Conservation (phyloP, 768 basidiomycete species). For the Mycena venus region DNA sequence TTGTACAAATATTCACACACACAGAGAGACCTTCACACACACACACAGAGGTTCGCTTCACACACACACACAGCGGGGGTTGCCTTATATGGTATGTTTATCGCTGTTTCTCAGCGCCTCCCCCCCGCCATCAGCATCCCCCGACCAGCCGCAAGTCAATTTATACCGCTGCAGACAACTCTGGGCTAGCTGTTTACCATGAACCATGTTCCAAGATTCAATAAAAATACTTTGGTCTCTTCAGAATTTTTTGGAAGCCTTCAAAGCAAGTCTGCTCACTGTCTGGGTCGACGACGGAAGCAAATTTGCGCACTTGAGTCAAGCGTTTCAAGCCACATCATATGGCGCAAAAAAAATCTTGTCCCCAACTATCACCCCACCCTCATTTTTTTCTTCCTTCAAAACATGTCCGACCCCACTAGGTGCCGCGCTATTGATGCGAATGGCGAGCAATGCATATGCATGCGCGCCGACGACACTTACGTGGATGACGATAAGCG, state of each 20-base stretch:
- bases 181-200: neutral
- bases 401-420: constrained; percentile 14
- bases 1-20: constrained; percentile 18
- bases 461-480: neutral
- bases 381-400: neutral
- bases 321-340: neutral
- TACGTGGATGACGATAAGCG: neutral
- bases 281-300: neutral
- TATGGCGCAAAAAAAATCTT: neutral
- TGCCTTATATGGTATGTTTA: constrained; percentile 3
- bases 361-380: neutral
- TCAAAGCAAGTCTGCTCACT: neutral
- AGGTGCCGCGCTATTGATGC: neutral
- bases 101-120: neutral
- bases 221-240: neutral
- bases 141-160: neutral
- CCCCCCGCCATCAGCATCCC: neutral
- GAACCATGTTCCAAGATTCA: neutral
- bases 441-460: constrained; percentile 14
- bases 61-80: neutral
- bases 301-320: neutral
- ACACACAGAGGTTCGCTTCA: neutral
- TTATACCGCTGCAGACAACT: neutral
- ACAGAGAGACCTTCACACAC: neutral
- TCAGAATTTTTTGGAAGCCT: neutral